phyloP scores from a whole-genome alignment of 169 alveolate genomes.

The Fabrea salina region DNA sequence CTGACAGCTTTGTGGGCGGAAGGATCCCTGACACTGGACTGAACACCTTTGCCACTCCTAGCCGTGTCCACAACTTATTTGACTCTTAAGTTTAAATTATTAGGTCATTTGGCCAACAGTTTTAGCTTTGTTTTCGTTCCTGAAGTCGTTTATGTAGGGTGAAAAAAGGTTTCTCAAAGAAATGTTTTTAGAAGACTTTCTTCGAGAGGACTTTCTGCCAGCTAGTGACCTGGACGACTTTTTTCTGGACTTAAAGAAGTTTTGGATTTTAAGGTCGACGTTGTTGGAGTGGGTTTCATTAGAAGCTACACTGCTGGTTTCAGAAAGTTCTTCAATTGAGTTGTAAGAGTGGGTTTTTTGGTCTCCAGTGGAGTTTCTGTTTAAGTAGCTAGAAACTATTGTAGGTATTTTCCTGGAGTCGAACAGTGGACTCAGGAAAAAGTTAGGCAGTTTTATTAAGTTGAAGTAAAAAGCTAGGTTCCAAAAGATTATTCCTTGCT shows the following conservation, averaged over 20 bases:
- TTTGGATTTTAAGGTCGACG: too few relatives aligned
- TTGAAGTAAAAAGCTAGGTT: neutral
- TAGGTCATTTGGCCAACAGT: too few relatives aligned
- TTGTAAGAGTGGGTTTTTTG: too few relatives aligned
- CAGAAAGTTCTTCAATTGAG: too few relatives aligned
- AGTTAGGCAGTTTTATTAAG: constrained; percentile 12
- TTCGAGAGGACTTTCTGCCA: too few relatives aligned
- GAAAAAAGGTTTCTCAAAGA: constrained; percentile 1
- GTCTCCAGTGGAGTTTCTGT: too few relatives aligned
- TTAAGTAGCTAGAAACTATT: too few relatives aligned
- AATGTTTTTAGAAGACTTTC: neutral
- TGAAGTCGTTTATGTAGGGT: constrained; percentile 2
- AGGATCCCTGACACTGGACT: constrained; percentile 32
- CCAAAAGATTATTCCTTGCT: constrained; percentile 14
- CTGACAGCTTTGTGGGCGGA: constrained; percentile 27
- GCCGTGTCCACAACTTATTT: constrained; percentile 32
- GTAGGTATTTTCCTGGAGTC: neutral
- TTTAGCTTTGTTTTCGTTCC: constrained; percentile 20
- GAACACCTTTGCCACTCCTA: constrained; percentile 32
- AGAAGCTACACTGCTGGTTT: too few relatives aligned
- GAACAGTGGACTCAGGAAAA: constrained; percentile 14
- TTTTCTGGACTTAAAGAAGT: too few relatives aligned
- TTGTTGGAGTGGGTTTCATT: too few relatives aligned
- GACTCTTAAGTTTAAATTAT: constrained; percentile 28
- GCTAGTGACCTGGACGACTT: too few relatives aligned